Conservation (phyloP, 2,329 filamentous ascomycete genomes). For the Trichoderma guizhouense region DNA sequence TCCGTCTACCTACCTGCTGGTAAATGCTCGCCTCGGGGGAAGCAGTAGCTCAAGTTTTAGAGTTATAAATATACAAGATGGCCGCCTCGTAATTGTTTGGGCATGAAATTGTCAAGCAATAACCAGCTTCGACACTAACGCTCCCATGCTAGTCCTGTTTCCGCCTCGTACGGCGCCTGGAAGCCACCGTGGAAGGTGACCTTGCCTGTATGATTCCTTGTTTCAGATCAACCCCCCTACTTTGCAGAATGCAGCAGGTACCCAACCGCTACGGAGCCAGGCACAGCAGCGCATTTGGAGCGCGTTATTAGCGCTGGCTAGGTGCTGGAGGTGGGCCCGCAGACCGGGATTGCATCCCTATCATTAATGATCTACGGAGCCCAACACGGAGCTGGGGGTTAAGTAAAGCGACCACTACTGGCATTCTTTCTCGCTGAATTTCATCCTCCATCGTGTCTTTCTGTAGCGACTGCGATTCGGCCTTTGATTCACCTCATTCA, state of each 20-base stretch:
- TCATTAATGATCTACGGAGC: conserved; percentile 12
- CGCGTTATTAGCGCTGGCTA: conserved; percentile 11
- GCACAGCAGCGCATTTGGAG: neutral
- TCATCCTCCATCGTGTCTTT: conserved; percentile 11
- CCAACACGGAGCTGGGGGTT: neutral
- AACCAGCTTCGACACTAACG: neutral
- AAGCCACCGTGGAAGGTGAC: neutral
- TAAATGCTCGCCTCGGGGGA: neutral
- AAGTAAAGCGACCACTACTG: neutral
- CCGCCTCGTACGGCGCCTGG: neutral
- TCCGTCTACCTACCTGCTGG: neutral
- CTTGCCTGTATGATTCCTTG: neutral
- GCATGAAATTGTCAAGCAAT: neutral
- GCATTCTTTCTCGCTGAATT: neutral
- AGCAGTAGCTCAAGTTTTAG: neutral
- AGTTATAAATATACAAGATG: neutral
- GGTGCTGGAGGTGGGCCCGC: conserved; percentile 9
- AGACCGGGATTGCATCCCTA: conserved; percentile 11
- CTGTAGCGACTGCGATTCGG: neutral
- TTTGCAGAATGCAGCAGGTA: conserved; percentile 15
- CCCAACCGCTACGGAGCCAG: conserved; percentile 2
- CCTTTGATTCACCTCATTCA: neutral
- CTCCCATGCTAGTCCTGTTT: neutral
- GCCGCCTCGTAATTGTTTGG: neutral
- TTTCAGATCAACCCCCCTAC: conserved; percentile 14